Conservation (phyloP, 306 rosid species). For the Cajanus cajan region DNA sequence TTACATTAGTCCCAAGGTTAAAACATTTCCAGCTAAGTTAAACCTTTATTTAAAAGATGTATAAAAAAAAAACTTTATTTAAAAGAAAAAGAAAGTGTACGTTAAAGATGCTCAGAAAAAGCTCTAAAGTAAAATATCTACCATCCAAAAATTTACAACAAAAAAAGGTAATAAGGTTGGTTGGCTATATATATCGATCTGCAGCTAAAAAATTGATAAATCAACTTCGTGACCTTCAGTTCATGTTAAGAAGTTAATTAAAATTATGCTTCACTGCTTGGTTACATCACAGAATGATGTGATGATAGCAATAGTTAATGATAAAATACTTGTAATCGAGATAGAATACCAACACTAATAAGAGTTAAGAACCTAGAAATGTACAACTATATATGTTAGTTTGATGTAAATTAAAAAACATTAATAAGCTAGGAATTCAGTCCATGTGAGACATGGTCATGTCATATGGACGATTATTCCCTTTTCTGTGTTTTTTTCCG, state of each 20-base stretch:
- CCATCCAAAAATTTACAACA: slow-evolving; percentile 9
- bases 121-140: slow-evolving; percentile 26
- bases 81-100: slow-evolving; percentile 34
- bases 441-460: slow-evolving; percentile 22
- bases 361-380: not conserved
- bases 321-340: not conserved
- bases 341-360: not conserved
- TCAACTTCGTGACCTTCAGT: slow-evolving; percentile 3
- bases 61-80: slow-evolving; percentile 8
- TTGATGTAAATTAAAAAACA: slow-evolving; percentile 4
- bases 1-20: not conserved
- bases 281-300: slow-evolving; percentile 23
- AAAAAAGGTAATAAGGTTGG: slow-evolving; percentile 10
- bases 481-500: slow-evolving; percentile 50
- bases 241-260: slow-evolving; percentile 8
- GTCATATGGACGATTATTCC: slow-evolving; percentile 63
- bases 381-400: not conserved
- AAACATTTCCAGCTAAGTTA: slow-evolving; percentile 15
- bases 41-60: slow-evolving; percentile 23
- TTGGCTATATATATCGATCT: not conserved
- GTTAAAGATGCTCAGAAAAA: slow-evolving; percentile 30
- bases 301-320: not conserved
- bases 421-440: slow-evolving; percentile 10
- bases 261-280: not conserved
- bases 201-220: slow-evolving; percentile 30